Conservation (phyloP, 495 filamentous ascomycete species). For the Tuber brumale region DNA sequence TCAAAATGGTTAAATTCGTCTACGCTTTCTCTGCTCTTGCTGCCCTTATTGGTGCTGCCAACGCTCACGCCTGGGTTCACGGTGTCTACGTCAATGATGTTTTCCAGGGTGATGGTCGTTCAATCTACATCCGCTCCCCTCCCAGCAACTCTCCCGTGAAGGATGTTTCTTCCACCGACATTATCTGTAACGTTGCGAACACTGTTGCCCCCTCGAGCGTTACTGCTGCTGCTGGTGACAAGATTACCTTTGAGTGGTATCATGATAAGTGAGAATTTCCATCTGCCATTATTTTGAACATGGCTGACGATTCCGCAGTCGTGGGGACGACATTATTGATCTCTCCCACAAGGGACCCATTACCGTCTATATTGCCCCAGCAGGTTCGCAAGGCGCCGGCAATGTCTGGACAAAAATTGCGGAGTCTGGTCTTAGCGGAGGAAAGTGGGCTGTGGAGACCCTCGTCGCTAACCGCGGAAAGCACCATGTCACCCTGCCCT, state of each 20-base stretch:
- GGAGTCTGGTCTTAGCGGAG: constrained; percentile 41
- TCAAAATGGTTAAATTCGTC: constrained; percentile 44
- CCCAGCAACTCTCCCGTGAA: constrained; percentile 49
- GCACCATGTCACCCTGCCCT: constrained; percentile 45
- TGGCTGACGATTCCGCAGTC: constrained; percentile 41
- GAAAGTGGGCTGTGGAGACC: constrained; percentile 47
- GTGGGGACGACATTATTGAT: constrained; percentile 50
- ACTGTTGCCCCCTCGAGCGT: not conserved
- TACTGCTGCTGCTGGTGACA: constrained; percentile 18
- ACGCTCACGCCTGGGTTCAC: constrained; percentile 47
- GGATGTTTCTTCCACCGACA: constrained; percentile 45
- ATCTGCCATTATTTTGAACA: not conserved
- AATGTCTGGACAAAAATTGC: constrained; percentile 52
- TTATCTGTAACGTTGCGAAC: constrained; percentile 45
- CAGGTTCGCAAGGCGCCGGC: constrained; percentile 44
- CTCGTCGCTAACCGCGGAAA: constrained; percentile 48
- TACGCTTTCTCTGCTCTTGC: constrained; percentile 40
- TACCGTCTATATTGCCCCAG: constrained; percentile 48
- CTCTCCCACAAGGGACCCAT: constrained; percentile 50
- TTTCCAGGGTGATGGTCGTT: constrained; percentile 45
- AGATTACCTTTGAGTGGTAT: constrained; percentile 46
- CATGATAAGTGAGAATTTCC: constrained; percentile 36
- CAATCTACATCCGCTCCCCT: constrained; percentile 47
- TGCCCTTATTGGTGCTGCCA: constrained; percentile 42
- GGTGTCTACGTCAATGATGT: constrained; percentile 47